A percentile compares a stretch with the other conserved stretches of the same genome.
Evolutionary conservation across 1,284 basidiomycete species (phyloP).

Genomic region (Pascua guehoae): DNA sequence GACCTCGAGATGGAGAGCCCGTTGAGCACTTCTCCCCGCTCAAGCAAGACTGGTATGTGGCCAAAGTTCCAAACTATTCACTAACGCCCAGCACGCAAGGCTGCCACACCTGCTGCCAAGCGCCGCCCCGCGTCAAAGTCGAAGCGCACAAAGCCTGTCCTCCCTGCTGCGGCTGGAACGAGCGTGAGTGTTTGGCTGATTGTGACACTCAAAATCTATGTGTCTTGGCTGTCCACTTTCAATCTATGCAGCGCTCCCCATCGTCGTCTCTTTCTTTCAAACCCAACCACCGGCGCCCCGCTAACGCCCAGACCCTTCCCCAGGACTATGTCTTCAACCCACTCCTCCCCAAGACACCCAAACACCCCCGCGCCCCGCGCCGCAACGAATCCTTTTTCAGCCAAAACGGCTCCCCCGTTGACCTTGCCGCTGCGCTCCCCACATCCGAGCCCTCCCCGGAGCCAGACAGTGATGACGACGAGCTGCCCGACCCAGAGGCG

Average conservation of each 20-base stretch:
- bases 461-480: slow-evolving; percentile 22
- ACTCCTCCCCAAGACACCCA: slow-evolving; percentile 38
- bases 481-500: slow-evolving; percentile 40
- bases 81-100: too few relatives aligned
- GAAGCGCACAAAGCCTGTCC: slow-evolving; percentile 11
- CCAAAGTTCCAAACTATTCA: not conserved
- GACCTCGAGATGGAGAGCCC: not conserved
- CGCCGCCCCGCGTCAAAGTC: slow-evolving; percentile 2
- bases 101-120: too few relatives aligned
- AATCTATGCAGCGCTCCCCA: too few relatives aligned
- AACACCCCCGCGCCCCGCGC: slow-evolving; percentile 26
- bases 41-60: not conserved
- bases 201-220: not conserved
- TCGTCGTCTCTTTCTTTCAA: too few relatives aligned
- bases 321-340: slow-evolving; percentile 46
- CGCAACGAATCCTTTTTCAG: slow-evolving; percentile 36
- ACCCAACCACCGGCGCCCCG: too few relatives aligned
- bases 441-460: slow-evolving; percentile 14
- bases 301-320: slow-evolving; percentile 29
- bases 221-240: not conserved
- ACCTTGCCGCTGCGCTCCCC: not conserved
- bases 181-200: slow-evolving; percentile 3
- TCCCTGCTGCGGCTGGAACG: slow-evolving; percentile 7
- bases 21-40: not conserved
- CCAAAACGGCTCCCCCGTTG: slow-evolving; percentile 31